A percentile compares a stretch with the other conserved stretches of the same genome.
Conservation (phyloP, 805 yeast species). For the Alloascoidea hylecoeti region DNA sequence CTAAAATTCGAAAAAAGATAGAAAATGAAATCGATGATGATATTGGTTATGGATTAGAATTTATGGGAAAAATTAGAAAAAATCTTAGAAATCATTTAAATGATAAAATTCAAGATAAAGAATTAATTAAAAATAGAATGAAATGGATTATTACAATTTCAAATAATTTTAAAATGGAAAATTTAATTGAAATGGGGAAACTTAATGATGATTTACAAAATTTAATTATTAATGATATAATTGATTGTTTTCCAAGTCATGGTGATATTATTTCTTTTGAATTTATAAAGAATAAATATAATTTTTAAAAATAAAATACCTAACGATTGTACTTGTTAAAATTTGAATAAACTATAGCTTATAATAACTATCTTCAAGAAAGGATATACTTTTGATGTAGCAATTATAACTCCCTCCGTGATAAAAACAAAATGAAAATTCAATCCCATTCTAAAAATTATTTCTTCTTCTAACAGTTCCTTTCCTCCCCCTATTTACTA, state of each 20-base stretch:
- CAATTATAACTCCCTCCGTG: no score
- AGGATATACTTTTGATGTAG: no score
- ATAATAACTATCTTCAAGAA: no score
- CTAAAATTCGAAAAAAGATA: constrained; percentile 42
- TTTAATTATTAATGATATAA: neutral
- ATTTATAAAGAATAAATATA: neutral
- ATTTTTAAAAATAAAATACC: no score
- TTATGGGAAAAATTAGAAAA: neutral
- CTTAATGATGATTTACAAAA: neutral
- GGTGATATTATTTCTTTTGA: neutral
- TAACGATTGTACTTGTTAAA: no score
- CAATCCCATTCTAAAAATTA: no score
- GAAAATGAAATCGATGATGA: constrained; percentile 9
- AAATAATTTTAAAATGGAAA: neutral
- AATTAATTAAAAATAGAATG: neutral
- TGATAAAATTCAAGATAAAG: neutral
- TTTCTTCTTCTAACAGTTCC: no score
- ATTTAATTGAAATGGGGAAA: neutral
- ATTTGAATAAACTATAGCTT: no score
- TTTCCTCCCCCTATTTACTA: no score
- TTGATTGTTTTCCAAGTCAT: neutral
- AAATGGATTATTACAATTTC: neutral
- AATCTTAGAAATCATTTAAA: neutral
- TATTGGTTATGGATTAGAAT: neutral
- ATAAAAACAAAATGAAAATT: no score